phyloP scores from a whole-genome alignment of 495 filamentous ascomycete species.

The Aspergillus funiculosus region DNA sequence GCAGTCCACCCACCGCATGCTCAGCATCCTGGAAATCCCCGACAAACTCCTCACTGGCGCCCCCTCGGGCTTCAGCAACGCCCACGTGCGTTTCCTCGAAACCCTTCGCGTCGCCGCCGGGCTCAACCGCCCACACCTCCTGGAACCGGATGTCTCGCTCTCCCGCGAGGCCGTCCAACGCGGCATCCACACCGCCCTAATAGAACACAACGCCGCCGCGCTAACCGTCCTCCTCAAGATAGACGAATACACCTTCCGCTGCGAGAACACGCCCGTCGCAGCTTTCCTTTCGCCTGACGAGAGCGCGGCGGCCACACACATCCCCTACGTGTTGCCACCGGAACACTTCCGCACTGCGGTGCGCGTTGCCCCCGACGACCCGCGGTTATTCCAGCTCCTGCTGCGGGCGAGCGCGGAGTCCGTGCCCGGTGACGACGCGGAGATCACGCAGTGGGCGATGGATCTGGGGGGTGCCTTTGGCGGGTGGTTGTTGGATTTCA shows the following conservation, averaged over 20 bases:
- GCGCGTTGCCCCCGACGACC: slow-evolving; percentile 19
- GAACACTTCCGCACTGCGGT: slow-evolving; percentile 30
- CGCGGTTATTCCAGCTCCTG: slow-evolving; percentile 30
- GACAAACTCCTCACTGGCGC: slow-evolving; percentile 22
- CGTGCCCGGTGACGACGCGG: slow-evolving; percentile 27
- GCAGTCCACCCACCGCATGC: slow-evolving; percentile 11
- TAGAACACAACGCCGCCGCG: slow-evolving; percentile 24
- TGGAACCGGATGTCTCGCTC: slow-evolving; percentile 9
- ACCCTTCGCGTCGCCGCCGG: slow-evolving; percentile 30
- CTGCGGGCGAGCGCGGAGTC: slow-evolving; percentile 40
- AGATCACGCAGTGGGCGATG: slow-evolving; percentile 35
- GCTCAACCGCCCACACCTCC: slow-evolving; percentile 13
- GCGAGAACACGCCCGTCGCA: slow-evolving; percentile 5
- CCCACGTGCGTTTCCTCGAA: slow-evolving; percentile 25
- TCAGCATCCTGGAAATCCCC: slow-evolving; percentile 24
- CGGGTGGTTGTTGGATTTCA: slow-evolving; percentile 34
- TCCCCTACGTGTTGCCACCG: slow-evolving; percentile 23
- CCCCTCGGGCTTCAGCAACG: slow-evolving; percentile 6
- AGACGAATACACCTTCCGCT: slow-evolving; percentile 34
- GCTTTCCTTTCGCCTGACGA: too few relatives aligned
- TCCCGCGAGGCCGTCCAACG: slow-evolving; percentile 29
- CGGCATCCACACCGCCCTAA: slow-evolving; percentile 34
- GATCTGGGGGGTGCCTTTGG: slow-evolving; percentile 26
- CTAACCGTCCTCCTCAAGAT: slow-evolving; percentile 36
- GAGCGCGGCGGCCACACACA: not conserved